Conservation (phyloP, 441 rosid species). For the Lepidium campestre region DNA sequence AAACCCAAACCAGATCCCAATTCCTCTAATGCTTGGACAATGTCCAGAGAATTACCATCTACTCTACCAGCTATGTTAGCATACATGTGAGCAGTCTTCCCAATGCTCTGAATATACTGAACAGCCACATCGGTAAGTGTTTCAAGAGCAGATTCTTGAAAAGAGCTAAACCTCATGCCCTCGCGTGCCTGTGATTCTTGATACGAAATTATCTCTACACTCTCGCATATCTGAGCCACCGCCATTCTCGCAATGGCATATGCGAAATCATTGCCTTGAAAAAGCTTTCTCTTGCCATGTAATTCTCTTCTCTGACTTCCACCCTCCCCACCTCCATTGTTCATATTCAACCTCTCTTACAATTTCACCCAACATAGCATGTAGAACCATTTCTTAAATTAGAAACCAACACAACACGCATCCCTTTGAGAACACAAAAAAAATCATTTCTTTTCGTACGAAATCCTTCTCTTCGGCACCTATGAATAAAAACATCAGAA, state of each 20-base stretch:
- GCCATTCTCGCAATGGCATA: constrained; percentile 59
- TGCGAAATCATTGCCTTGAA: constrained; percentile 41
- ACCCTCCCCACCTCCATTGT: constrained; percentile 76
- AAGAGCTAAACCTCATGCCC: constrained; percentile 62
- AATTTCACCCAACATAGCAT: constrained; percentile 38
- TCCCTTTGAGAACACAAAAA: background rate
- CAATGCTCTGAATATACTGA: constrained; percentile 45
- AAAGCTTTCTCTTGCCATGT: constrained; percentile 29
- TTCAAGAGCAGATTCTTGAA: constrained; percentile 79
- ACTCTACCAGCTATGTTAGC: constrained; percentile 70
- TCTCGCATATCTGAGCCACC: constrained; percentile 73
- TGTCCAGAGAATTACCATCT: constrained; percentile 55
- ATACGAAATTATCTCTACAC: constrained; percentile 54
- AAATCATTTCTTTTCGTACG: background rate
- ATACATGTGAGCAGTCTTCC: constrained; percentile 46
- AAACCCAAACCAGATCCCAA: constrained; percentile 56
- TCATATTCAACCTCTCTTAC: constrained; percentile 78
- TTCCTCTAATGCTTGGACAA: constrained; percentile 74
- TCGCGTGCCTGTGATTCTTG: constrained; percentile 53
- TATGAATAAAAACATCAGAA: background rate
- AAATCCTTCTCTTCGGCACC: background rate
- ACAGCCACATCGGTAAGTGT: constrained; percentile 52
- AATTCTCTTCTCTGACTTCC: constrained; percentile 41
- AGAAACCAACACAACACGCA: constrained; percentile 4
- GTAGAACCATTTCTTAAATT: constrained; percentile 28